These are phyloP conservation scores for Penicillium sp. DNA, from an alignment of 2,329 filamentous ascomycete genomes.

Conservation along the genomic window DNA sequence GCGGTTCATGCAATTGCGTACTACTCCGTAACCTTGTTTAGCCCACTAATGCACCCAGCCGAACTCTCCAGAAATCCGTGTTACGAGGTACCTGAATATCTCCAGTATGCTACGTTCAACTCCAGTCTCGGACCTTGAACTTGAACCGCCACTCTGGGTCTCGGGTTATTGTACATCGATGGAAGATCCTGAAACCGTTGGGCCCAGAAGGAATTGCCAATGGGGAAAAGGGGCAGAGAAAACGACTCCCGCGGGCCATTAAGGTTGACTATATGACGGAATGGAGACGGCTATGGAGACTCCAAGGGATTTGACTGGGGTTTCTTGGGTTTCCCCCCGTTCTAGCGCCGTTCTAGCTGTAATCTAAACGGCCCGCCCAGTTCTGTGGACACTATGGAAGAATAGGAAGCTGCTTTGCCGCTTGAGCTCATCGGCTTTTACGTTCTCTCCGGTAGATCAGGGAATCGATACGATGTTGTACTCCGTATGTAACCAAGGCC, in stretches of 20 bases:
- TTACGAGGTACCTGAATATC: background rate
- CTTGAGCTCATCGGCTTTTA: background rate
- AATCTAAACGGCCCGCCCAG: slow-evolving; percentile 21
- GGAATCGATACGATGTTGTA: too few species aligned
- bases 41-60: slow-evolving; percentile 29
- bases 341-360: slow-evolving; percentile 30
- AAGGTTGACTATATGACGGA: slow-evolving; percentile 8
- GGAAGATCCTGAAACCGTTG: background rate
- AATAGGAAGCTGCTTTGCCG: slow-evolving; percentile 22
- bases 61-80: slow-evolving; percentile 10
- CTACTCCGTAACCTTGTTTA: slow-evolving; percentile 25
- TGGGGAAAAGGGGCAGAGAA: slow-evolving; percentile 1
- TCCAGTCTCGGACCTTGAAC: slow-evolving; percentile 10
- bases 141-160: slow-evolving; percentile 16
- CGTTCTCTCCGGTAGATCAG: background rate
- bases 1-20: slow-evolving; percentile 26
- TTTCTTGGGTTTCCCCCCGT: slow-evolving; percentile 15
- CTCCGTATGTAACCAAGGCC: too few species aligned
- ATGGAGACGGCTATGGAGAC: background rate
- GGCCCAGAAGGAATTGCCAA: background rate
- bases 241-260: background rate
- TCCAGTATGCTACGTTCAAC: slow-evolving; percentile 14
- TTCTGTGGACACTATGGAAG: slow-evolving; percentile 16
- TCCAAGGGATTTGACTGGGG: background rate
- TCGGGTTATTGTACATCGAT: background rate